Conservation (phyloP, 2,329 filamentous ascomycete genomes). For the Fusarium concolor region DNA sequence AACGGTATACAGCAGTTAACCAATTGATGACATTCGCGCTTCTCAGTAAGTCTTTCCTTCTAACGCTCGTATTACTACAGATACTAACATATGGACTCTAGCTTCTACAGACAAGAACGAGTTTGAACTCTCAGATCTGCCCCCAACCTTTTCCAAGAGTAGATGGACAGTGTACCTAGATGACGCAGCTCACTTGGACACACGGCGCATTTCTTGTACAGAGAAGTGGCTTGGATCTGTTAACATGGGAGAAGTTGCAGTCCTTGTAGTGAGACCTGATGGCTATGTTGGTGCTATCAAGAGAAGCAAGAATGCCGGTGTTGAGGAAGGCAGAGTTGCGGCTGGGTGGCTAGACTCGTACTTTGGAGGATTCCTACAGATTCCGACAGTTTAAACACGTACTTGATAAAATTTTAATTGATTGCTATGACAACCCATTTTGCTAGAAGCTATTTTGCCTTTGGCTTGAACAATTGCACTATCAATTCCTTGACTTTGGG, state of each 20-base stretch:
- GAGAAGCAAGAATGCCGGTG: slow-evolving; percentile 62
- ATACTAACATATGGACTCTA: slow-evolving; percentile 41
- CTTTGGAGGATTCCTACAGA: slow-evolving; percentile 65
- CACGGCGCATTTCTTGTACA: slow-evolving; percentile 64
- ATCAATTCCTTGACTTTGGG: too few species aligned
- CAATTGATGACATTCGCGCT: slow-evolving; percentile 75
- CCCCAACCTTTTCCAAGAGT: slow-evolving; percentile 69
- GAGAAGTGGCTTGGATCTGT: slow-evolving; percentile 76
- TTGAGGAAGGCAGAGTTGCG: slow-evolving; percentile 62
- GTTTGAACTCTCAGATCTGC: slow-evolving; percentile 74
- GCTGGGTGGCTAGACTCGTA: slow-evolving; percentile 66
- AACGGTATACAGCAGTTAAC: slow-evolving; percentile 75
- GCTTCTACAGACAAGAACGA: slow-evolving; percentile 70
- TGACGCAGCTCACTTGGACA: slow-evolving; percentile 67
- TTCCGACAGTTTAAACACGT: slow-evolving; percentile 48
- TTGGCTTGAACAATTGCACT: too few species aligned
- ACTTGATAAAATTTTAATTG: neutral
- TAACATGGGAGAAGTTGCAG: slow-evolving; percentile 65
- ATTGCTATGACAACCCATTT: too few species aligned
- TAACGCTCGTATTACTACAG: too few species aligned
- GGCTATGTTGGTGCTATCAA: slow-evolving; percentile 78
- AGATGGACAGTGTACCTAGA: slow-evolving; percentile 80
- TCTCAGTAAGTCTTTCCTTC: slow-evolving; percentile 64
- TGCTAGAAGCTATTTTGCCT: too few species aligned
- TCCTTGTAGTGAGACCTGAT: slow-evolving; percentile 77